phyloP scores from a whole-genome alignment of 805 yeast genomes.

The Metschnikowia vanudenii region DNA sequence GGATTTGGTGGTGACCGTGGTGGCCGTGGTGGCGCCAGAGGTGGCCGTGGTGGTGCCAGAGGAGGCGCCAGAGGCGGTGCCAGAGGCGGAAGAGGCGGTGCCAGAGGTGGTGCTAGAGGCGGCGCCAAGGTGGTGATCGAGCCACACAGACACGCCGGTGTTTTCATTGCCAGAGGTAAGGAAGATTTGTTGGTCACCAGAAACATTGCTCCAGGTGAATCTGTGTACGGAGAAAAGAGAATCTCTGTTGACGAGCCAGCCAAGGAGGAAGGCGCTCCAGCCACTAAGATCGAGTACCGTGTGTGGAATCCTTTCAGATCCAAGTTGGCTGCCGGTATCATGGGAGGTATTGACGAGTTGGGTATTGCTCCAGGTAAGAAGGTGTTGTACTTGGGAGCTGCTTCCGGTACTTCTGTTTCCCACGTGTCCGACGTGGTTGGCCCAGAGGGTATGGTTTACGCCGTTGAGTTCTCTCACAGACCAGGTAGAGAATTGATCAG shows the following conservation, averaged over 20 bases:
- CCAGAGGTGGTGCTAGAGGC: slow-evolving; percentile 78
- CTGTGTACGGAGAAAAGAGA: slow-evolving; percentile 98
- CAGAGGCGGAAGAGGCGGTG: slow-evolving; percentile 67
- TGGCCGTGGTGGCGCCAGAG: slow-evolving; percentile 30
- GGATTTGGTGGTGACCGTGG: slow-evolving; percentile 32
- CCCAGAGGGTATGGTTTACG: slow-evolving; percentile 98
- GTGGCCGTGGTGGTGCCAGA: slow-evolving; percentile 35
- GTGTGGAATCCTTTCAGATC: slow-evolving; percentile 99
- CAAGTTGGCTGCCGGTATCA: slow-evolving; percentile 98
- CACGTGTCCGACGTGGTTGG: slow-evolving; percentile 99
- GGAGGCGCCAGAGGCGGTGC: slow-evolving; percentile 49
- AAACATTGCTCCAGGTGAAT: slow-evolving; percentile 97
- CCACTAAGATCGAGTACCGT: slow-evolving; percentile 97
- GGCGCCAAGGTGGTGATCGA: slow-evolving; percentile 97
- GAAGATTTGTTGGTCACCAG: slow-evolving; percentile 97
- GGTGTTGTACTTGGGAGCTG: slow-evolving; percentile 97
- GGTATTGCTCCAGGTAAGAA: slow-evolving; percentile 98
- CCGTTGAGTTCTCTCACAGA: slow-evolving; percentile 99
- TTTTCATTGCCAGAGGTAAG: slow-evolving; percentile 98
- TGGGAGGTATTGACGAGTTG: slow-evolving; percentile 98
- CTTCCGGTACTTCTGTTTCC: slow-evolving; percentile 98
- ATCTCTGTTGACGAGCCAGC: slow-evolving; percentile 90
- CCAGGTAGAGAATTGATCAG: slow-evolving; percentile 99
- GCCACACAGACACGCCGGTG: slow-evolving; percentile 99
- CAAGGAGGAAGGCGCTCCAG: slow-evolving; percentile 79